Evolutionary conservation across 2,329 filamentous ascomycete genomes (phyloP), one percentile per base, ranked within the genome.

Genomic region (Venturiaceae sp.): DNA sequence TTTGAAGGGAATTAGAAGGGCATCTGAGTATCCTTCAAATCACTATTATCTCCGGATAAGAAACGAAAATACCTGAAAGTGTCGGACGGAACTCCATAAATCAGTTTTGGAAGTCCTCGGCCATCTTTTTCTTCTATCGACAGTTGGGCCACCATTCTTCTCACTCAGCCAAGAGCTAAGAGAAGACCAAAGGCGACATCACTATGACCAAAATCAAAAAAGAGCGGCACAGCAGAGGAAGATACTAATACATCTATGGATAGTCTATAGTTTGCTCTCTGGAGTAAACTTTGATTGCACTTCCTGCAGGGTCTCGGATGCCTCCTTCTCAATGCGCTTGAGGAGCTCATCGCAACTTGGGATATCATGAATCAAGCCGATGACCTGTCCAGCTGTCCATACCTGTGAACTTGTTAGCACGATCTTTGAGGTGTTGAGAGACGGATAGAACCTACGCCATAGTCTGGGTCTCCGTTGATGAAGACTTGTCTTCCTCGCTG

Each of bases 381-480:
- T 96, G 64, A 97, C 92, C 71, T 96, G 92, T 11, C 94, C 94
- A 8, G 92, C 91, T 21, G 94, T 97, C 94, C 94, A 99, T 39
- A 96, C 88, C 88, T 92, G 66, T 54, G 63, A 64, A 59, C 62
- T 32, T n/a, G 46, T 61, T 54, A 61, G 59, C 32, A 55, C 16
- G 14, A 36, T 44, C 23, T 33, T n/a, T 59, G 33, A 53, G 28
- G 54, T 23, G 33, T 8, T 14, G 34, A 32, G 52, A 34, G n/a
- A n/a, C n/a, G 36, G 47, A 53, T 26, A 57, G 36, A 47, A 83
- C 86, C 78, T 80, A 92, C 92, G 58, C 94, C 94, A 70, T 83
- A 90, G 67, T 99, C 88, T 57, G 88, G 83, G 69, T 99, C 94
- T 19, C 94, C 94, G 61, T 92, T 95, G 63, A 92, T 69, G 73